Base-by-base conservation (phyloP, 1,284 basidiomycete genomes). In the Ceratobasidium sp. region DNA sequence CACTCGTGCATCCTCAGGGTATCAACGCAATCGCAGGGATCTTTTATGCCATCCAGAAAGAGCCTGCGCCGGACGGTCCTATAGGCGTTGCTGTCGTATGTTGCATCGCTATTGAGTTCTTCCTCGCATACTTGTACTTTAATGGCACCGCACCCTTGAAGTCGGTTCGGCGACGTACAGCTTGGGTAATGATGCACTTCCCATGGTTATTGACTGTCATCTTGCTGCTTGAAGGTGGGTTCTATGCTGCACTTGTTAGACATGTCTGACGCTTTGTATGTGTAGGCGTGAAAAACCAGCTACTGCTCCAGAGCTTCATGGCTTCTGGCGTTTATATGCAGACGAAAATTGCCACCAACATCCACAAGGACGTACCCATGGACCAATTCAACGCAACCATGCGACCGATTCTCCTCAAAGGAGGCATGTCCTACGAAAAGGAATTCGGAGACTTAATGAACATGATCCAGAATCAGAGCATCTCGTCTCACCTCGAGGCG, bases 11-110 rank as follows among this genome's bases (percentile, higher is more conserved):
- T 30, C 10, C 12, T 23, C 41, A 76, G 74, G 74, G 74, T 33
- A 76, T 76, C 64, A 76, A 76, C 27, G 65, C 62, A 7, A 76
- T 76, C n/a, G 74, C 74, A 16, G 74, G 74, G 5, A 57, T 65
- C 7, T 44, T 76, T 14, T 76, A 67, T 23, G 48, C 64, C 10
- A 41, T 76, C 20, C 54, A 66, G 54, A 54, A 64, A 14, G 74
- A 64, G 14, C 74, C 74, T 3, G 64, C 35, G 8, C 59, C 59
- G 7, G 41, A 54, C 4, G 54, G 65, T 0, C 64, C 74, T 16
- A 67, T 44, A 7, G 44, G 46, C 20, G 38, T 27, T n/a, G 65
- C 54, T 27, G 48, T 67, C 14, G 27, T 57, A 10, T 67, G 52
- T 27, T 50, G 62, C 16, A 65, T 27, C 14, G n/a, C 68, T 27